phyloP scores from a whole-genome alignment of 140 eudicot species.

The Cichorium intybus region DNA sequence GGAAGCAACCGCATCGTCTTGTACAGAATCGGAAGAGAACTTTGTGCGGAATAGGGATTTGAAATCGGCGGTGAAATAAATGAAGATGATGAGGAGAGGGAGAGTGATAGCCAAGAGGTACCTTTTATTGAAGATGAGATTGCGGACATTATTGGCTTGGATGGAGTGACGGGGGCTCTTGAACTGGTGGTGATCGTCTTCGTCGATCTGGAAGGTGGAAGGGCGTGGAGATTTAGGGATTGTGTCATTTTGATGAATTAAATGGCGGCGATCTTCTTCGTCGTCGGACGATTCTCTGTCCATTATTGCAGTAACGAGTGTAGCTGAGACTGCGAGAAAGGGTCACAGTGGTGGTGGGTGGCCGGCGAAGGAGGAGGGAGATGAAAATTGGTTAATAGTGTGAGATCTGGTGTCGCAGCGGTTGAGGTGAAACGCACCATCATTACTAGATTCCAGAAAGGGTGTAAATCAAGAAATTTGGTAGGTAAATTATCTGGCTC shows the following conservation, averaged over 20 bases:
- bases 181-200: conserved; percentile 18
- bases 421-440: conserved; percentile 11
- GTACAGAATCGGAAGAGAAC: conserved; percentile 15
- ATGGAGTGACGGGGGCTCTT: conserved; percentile 18
- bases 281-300: conserved; percentile 61
- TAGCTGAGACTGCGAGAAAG: not conserved
- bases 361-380: conserved; percentile 10
- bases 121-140: conserved; percentile 51
- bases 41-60: conserved; percentile 36
- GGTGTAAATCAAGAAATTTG: conserved; percentile 11
- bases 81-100: conserved; percentile 49
- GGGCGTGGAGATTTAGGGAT: conserved; percentile 27
- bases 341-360: conserved; percentile 11
- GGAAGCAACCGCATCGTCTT: not conserved
- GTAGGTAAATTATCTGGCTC: not conserved
- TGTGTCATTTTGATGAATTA: conserved; percentile 40
- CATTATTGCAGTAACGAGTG: conserved; percentile 24
- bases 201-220: conserved; percentile 59
- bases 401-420: conserved; percentile 6
- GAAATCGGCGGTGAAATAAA: conserved; percentile 62
- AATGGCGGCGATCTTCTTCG: conserved; percentile 64
- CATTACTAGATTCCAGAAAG: not conserved
- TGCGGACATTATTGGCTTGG: not conserved
- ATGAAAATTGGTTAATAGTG: not conserved
- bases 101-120: conserved; percentile 56